Conservation (phyloP, 2,329 filamentous ascomycete genomes). For the Thielaviopsis ethacetica region DNA sequence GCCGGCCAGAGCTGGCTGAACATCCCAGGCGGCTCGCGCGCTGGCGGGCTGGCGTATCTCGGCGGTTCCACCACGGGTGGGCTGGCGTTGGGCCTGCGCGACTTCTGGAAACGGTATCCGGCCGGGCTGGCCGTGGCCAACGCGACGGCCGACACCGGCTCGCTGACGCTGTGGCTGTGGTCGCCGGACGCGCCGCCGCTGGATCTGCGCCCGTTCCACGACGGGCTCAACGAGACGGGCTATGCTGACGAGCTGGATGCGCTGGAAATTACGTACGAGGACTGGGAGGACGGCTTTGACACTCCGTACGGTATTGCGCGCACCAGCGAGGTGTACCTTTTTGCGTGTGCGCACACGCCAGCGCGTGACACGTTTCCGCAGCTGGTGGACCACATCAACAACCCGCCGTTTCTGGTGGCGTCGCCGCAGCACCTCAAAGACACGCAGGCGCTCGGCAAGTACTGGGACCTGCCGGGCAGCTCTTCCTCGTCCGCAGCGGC, state of each 20-base stretch:
- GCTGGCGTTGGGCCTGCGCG: conserved; percentile 37
- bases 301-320: conserved; percentile 41
- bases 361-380: conserved; percentile 27
- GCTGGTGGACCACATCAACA: conserved; percentile 29
- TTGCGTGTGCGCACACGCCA: conserved; percentile 36
- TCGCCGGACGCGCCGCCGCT: conserved; percentile 37
- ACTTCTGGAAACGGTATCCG: conserved; percentile 49
- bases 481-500: conserved; percentile 17
- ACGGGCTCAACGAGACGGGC: conserved; percentile 37
- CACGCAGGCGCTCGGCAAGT: conserved; percentile 36
- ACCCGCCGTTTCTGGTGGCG: conserved; percentile 34
- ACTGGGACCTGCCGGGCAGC: conserved; percentile 30
- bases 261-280: conserved; percentile 46
- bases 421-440: conserved; percentile 31
- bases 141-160: conserved; percentile 30
- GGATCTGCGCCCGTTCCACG: conserved; percentile 40
- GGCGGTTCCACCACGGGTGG: conserved; percentile 41
- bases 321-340: conserved; percentile 39
- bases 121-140: conserved; percentile 38
- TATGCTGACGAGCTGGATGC: conserved; percentile 43
- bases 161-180: conserved; percentile 44
- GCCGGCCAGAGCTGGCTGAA: conserved; percentile 40
- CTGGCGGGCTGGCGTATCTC: conserved; percentile 41
- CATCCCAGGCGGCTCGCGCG: conserved; percentile 37
- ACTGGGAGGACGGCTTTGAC: conserved; percentile 38